A percentile compares a stretch with the other conserved stretches of the same genome.
phyloP scores from a whole-genome alignment of 345 rosid genomes.

The Raphanus raphanistrum region DNA sequence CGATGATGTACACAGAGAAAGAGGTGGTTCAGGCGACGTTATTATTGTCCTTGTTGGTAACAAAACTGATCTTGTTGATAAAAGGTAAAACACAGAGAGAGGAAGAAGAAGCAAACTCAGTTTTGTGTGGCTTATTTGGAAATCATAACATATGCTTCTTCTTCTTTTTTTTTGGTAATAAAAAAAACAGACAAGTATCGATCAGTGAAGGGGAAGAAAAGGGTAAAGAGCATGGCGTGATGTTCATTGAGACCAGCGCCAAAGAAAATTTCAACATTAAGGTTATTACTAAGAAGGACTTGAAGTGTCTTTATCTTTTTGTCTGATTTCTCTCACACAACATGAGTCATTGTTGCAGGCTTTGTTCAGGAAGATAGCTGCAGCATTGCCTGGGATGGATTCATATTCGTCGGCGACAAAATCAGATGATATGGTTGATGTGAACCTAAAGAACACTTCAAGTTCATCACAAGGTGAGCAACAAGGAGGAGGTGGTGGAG shows the following conservation, averaged over 20 bases:
- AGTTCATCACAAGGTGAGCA: slow-evolving; percentile 71
- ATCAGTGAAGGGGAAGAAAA: slow-evolving; percentile 88
- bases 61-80: slow-evolving; percentile 90
- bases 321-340: neutral
- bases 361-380: slow-evolving; percentile 86
- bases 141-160: neutral
- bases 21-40: slow-evolving; percentile 75
- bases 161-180: neutral
- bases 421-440: slow-evolving; percentile 97
- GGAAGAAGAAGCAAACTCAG: neutral
- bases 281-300: slow-evolving; percentile 38
- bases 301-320: neutral
- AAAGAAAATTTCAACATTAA: slow-evolving; percentile 91
- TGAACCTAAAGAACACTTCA: slow-evolving; percentile 72
- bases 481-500: slow-evolving; percentile 50
- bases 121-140: neutral
- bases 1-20: slow-evolving; percentile 82
- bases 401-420: slow-evolving; percentile 67
- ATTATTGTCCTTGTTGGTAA: slow-evolving; percentile 89
- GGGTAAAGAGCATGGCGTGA: slow-evolving; percentile 72
- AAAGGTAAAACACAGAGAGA: slow-evolving; percentile 44
- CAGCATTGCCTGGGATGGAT: slow-evolving; percentile 94
- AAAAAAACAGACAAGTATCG: neutral
- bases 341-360: slow-evolving; percentile 53
- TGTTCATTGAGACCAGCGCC: slow-evolving; percentile 95